Percentiles rank a stretch among this genome's conserved stretches.
These are phyloP conservation scores for Termitomyces sp. DNA, from an alignment of 768 basidiomycete species.

Conservation along the genomic window DNA sequence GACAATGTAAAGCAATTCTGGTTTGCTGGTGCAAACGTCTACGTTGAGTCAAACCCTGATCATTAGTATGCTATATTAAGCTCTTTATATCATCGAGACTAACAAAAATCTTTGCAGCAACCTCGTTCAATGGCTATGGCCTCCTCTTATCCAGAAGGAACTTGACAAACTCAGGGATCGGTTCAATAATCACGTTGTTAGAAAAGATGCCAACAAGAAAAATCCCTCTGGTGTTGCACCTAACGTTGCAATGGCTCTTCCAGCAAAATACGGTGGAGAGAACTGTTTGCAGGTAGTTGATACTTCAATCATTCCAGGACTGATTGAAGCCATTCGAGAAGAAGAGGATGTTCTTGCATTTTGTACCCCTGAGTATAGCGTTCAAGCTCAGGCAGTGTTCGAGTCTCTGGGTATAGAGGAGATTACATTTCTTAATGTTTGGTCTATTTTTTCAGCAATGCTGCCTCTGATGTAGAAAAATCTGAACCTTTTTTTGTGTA, in stretches of 20 bases:
- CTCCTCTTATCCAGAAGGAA: not conserved
- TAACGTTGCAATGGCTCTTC: not conserved
- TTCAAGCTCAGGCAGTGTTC: not conserved
- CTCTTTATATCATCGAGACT: too few relatives aligned
- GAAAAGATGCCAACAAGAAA: not conserved
- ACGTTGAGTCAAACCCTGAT: not conserved
- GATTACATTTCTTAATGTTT: too few relatives aligned
- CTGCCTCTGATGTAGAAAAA: too few relatives aligned
- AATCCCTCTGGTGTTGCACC: not conserved
- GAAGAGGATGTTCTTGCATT: not conserved
- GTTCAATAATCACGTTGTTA: not conserved
- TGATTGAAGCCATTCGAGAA: not conserved
- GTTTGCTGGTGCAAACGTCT: not conserved
- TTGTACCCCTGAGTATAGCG: not conserved
- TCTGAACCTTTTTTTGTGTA: too few relatives aligned
- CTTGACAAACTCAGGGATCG: not conserved
- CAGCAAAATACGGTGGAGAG: not conserved
- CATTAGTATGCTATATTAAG: too few relatives aligned
- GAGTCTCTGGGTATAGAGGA: not conserved
- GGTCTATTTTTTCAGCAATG: too few relatives aligned
- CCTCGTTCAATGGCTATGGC: not conserved
- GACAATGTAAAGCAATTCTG: not conserved
- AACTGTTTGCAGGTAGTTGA: not conserved
- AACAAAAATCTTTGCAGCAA: too few relatives aligned
- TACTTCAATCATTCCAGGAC: not conserved